Percentiles rank a stretch among this genome's conserved stretches.
Conservation (phyloP, 2,329 filamentous ascomycete species). For the Tolypocladium amazonense region DNA sequence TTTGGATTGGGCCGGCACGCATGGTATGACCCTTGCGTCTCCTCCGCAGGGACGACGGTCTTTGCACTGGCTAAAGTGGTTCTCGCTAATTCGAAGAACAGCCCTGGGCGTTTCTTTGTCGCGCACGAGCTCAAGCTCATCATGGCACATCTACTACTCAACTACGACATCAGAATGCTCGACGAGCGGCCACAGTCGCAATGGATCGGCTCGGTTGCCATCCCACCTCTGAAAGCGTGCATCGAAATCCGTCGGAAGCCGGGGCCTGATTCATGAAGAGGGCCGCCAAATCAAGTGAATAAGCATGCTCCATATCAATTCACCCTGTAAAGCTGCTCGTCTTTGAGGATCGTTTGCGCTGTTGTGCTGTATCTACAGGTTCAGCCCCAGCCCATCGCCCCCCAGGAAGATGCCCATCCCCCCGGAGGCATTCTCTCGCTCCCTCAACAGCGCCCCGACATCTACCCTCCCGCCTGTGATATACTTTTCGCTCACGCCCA, state of each 20-base stretch:
- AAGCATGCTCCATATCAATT: background rate
- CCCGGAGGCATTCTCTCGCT: conserved; percentile 37
- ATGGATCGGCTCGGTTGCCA: conserved; percentile 33
- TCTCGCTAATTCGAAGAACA: conserved; percentile 1
- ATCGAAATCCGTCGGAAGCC: conserved; percentile 13
- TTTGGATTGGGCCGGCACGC: conserved; percentile 50
- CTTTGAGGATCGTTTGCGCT: background rate
- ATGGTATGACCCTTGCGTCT: conserved; percentile 16
- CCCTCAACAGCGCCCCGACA: conserved; percentile 57
- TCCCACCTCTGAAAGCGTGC: conserved; percentile 15
- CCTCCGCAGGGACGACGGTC: background rate
- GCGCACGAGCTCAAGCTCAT: conserved; percentile 46
- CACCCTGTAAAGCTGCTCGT: background rate
- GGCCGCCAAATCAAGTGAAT: background rate
- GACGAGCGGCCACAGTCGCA: conserved; percentile 25
- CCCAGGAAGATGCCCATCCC: conserved; percentile 25
- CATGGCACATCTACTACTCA: conserved; percentile 35
- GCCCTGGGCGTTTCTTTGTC: conserved; percentile 46
- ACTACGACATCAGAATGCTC: conserved; percentile 40
- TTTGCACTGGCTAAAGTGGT: background rate
- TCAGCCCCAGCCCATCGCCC: conserved; percentile 21
- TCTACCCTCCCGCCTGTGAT: conserved; percentile 78
- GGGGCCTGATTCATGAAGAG: background rate
- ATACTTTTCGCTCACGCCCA: conserved; percentile 81
- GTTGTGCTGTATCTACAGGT: background rate